A percentile compares a stretch with the other conserved stretches of the same genome.
Conservation (phyloP, 495 filamentous ascomycete species). For the Chaetomium cochliodes region DNA sequence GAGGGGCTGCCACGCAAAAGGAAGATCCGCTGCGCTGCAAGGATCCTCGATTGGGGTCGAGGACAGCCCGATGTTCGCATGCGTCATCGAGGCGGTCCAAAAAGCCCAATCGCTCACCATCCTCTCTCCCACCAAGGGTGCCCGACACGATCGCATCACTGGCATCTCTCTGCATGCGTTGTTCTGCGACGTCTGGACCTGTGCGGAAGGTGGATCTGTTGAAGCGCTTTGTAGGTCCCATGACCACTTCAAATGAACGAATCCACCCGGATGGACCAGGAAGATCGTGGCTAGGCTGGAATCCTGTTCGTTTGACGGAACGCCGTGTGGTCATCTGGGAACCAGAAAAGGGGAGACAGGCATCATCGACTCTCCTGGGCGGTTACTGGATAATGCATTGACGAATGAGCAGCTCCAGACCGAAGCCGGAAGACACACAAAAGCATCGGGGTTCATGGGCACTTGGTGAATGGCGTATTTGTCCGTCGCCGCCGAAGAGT, state of each 20-base stretch:
- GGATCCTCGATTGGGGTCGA: conserved; percentile 7
- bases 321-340: conserved; percentile 24
- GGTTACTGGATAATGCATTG: conserved; percentile 7
- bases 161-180: conserved; percentile 6
- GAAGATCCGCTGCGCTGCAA: neutral
- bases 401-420: conserved; percentile 5
- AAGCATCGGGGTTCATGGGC: neutral
- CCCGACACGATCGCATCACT: conserved; percentile 17
- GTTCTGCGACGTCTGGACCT: conserved; percentile 9
- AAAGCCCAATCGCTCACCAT: conserved; percentile 1
- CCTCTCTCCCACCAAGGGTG: conserved; percentile 16
- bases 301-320: conserved; percentile 19
- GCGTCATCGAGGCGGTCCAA: conserved; percentile 8
- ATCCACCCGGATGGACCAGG: conserved; percentile 23
- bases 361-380: conserved; percentile 8
- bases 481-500: neutral
- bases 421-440: neutral
- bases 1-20: conserved; percentile 3
- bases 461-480: too few species aligned
- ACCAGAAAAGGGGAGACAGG: conserved; percentile 15
- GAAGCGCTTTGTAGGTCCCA: conserved; percentile 32
- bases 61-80: neutral
- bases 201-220: conserved; percentile 28
- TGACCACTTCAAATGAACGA: conserved; percentile 33
- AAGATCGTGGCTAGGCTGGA: conserved; percentile 26